Evolutionary conservation across 305 asterid genomes (phyloP), one percentile per base, ranked within the genome.

Genomic region (Galium porrigens): DNA sequence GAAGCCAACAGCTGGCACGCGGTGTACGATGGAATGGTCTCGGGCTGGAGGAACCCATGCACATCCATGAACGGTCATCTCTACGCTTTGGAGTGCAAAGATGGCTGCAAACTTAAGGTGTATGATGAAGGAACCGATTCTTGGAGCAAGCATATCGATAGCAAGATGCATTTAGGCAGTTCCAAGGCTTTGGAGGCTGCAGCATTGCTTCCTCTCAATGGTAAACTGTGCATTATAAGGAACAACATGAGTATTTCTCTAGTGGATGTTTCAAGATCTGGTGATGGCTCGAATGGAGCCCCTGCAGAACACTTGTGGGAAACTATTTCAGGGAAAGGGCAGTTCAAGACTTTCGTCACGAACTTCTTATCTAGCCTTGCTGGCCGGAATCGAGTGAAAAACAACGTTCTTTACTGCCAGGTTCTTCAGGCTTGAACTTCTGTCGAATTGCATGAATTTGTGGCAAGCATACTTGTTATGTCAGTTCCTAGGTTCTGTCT

Each of bases 41-140:
- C 82, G 1, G 90, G 90, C 27, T 84, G 90, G 90, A 80, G 87
- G 70, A 83, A 76, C 68, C 90, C 90, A 0, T 78, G 87, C 67
- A 70, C 85, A 4, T 49, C 86, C 7, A 66, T 84, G 11, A 71
- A 80, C 2, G 86, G 84, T 12, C 76, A 68, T 61, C 79, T 84
- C 4, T 82, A 78, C 33, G 83, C 82, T 30, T 57, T 79, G 56
- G 87, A 84, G 27, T 82, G 90, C 74, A 79, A 76, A 67, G 90
- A 84, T 52, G 90, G 90, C 22, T 84, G 90, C 76, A 84, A 79
- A 67, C 80, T 82, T 5, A 67, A 82, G 68, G 71, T 79, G 14
- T 84, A 84, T 34, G 85, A 84, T 22, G 83, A 77, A 72, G 68
- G 77, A 7, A 70, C 82, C 7, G 77, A 79, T 56, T 77, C 90